Percentiles rank a stretch among this genome's conserved stretches.
These are phyloP conservation scores for Globisporangium viniferum DNA, from an alignment of 352 stramenopile species.

Conservation along the genomic window DNA sequence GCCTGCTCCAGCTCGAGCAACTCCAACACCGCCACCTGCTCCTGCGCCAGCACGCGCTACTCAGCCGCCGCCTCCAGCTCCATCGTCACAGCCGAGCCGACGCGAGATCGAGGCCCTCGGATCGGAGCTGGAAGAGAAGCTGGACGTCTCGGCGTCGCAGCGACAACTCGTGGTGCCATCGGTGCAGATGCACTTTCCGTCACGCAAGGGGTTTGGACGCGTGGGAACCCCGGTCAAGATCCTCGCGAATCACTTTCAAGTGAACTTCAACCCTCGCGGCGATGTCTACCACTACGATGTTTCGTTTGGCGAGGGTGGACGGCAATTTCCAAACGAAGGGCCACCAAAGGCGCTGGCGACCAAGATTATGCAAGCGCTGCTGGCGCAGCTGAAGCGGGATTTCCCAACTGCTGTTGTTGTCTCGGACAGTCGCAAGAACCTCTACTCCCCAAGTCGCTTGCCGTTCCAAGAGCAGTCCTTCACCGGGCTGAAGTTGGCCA, in stretches of 20 bases:
- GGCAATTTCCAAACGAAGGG: conserved; percentile 39
- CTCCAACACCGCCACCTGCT: background rate
- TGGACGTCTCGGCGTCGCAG: conserved; percentile 16
- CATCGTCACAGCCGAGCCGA: background rate
- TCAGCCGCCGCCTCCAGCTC: background rate
- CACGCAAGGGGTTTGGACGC: conserved; percentile 55
- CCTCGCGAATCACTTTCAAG: conserved; percentile 64
- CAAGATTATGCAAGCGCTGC: conserved; percentile 54
- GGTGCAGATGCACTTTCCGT: conserved; percentile 41
- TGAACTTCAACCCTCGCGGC: conserved; percentile 40
- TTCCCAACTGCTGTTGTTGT: conserved; percentile 40
- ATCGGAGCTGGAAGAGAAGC: conserved; percentile 41
- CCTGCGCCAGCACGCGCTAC: background rate
- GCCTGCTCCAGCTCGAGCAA: background rate
- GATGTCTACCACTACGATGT: conserved; percentile 81
- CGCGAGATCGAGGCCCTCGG: conserved; percentile 13
- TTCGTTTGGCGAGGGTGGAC: conserved; percentile 36
- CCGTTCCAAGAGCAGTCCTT: conserved; percentile 52
- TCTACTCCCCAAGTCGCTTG: conserved; percentile 43
- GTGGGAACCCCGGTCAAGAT: conserved; percentile 38
- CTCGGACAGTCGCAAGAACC: conserved; percentile 52
- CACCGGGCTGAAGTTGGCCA: conserved; percentile 25
- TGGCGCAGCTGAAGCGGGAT: conserved; percentile 34
- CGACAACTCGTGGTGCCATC: conserved; percentile 31
- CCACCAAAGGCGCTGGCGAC: conserved; percentile 53